Evolutionary conservation across 768 basidiomycete species (phyloP), one percentile per base, ranked within the genome.

Genomic region (Suillus paluster): DNA sequence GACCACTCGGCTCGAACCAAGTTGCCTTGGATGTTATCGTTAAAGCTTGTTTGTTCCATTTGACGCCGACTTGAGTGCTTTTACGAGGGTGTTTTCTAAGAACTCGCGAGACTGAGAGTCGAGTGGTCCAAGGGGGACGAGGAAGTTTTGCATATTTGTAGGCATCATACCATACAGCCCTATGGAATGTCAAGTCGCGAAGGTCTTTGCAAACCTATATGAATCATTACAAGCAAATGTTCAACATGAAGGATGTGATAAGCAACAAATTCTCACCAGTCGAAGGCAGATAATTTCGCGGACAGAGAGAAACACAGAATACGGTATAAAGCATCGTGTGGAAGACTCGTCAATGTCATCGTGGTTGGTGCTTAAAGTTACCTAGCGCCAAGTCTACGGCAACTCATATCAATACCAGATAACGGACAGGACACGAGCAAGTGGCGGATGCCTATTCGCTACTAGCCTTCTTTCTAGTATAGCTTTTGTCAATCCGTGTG

Each of bases 271-370:
- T 25, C 53, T 54, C 23, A 54, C 53, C 34, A 54, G 17, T 38
- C 53, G 53, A 54, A 54, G 53, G 53, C 53, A 54, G 34, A 54
- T 54, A 15, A 54, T 54, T 38, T 54, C 53, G 36, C 53, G 53
- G 23, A 54, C 53, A 19, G 53, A 38, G 15, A 54, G 53, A 54
- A 54, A 54, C 23, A 25, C 3, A 54, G 15, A 21, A 54, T 23
- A 38, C 53, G 53, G 15, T 38, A 54, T 21, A 54, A 25, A 38
- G 23, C 53, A 25, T 54, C 53, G 10, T 54, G 36, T 38, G 53
- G 53, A 54, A 54, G 53, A 54, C 34, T 54, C 10, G 34, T 38
- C 17, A 54, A 23, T 17, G 36, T 25, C 21, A 23, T 45, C 34
- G 36, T 54, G 53, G 53, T 54, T 21, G 23, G 21, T 36, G 21